A percentile compares a stretch with the other conserved stretches of the same genome.
These are phyloP conservation scores for Mucor irregularis DNA, from an alignment of 371 early-diverging fungal genomes.

Conservation along the genomic window DNA sequence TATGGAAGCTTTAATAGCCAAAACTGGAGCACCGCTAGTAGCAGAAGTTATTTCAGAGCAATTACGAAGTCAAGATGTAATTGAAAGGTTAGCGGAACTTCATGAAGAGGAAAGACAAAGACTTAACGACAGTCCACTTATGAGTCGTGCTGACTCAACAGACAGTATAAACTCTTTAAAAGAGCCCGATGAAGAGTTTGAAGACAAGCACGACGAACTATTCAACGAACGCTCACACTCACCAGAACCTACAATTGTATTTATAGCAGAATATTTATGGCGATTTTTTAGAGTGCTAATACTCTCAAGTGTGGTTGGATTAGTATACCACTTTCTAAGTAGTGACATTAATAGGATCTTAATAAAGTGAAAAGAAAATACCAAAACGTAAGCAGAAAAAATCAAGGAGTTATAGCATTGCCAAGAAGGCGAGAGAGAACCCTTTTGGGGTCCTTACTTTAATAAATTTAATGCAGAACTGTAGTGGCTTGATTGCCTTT, in stretches of 20 bases:
- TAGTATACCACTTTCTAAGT: slow-evolving; percentile 34
- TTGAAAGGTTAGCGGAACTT: slow-evolving; percentile 42
- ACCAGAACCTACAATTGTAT: slow-evolving; percentile 9
- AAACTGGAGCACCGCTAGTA: slow-evolving; percentile 45
- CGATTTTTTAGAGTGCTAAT: slow-evolving; percentile 39
- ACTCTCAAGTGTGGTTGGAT: slow-evolving; percentile 39
- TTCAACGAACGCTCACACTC: not conserved
- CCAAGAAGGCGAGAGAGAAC: not conserved
- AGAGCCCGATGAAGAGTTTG: slow-evolving; percentile 8
- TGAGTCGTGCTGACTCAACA: slow-evolving; percentile 6
- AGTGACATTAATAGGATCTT: not conserved
- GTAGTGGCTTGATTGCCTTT: slow-evolving; percentile 15
- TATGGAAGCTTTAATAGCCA: slow-evolving; percentile 42
- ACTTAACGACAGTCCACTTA: not conserved
- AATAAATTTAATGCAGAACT: no score
- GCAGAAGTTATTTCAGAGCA: slow-evolving; percentile 48
- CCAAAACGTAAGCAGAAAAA: not conserved
- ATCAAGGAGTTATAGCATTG: not conserved
- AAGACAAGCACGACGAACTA: not conserved
- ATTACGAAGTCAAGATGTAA: slow-evolving; percentile 43
- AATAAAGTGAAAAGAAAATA: not conserved
- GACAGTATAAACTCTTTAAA: slow-evolving; percentile 6
- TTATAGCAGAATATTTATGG: slow-evolving; percentile 44
- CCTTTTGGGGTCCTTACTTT: slow-evolving; percentile 15
- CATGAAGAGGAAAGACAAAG: slow-evolving; percentile 26